These are phyloP conservation scores for Dimocarpus longan DNA, from an alignment of 345 rosid species.

Conservation along the genomic window DNA sequence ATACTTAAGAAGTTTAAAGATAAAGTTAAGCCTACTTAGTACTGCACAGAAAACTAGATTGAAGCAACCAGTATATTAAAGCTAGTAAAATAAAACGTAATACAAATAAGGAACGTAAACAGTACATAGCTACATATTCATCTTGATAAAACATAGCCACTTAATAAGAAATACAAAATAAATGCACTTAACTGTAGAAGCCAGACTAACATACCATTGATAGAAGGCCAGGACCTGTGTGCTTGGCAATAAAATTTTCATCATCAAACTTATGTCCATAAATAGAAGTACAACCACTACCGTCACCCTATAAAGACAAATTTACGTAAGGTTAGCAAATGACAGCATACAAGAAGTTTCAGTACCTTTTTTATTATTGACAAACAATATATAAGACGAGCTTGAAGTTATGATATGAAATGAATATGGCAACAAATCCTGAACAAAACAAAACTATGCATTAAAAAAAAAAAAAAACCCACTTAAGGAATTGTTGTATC, in stretches of 20 bases:
- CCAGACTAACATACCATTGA: slow-evolving; percentile 69
- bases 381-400: not conserved
- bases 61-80: not conserved
- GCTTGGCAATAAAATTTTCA: slow-evolving; percentile 86
- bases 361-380: not conserved
- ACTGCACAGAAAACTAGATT: slow-evolving; percentile 3
- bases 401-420: not conserved
- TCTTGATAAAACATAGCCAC: not conserved
- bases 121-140: not conserved
- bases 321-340: not conserved
- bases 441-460: not conserved
- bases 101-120: not conserved
- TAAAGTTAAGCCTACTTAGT: not conserved
- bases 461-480: no score
- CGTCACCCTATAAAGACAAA: slow-evolving; percentile 73
- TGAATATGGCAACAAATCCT: not conserved
- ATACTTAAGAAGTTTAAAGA: not conserved
- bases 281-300: slow-evolving; percentile 85
- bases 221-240: slow-evolving; percentile 93
- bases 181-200: not conserved
- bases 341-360: slow-evolving; percentile 1
- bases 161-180: slow-evolving; percentile 3
- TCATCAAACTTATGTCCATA: slow-evolving; percentile 89
- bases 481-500: not conserved
- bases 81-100: not conserved